Evolutionary conservation across 2,329 filamentous ascomycete genomes (phyloP).

Genomic region (Thielaviopsis punctulata): DNA sequence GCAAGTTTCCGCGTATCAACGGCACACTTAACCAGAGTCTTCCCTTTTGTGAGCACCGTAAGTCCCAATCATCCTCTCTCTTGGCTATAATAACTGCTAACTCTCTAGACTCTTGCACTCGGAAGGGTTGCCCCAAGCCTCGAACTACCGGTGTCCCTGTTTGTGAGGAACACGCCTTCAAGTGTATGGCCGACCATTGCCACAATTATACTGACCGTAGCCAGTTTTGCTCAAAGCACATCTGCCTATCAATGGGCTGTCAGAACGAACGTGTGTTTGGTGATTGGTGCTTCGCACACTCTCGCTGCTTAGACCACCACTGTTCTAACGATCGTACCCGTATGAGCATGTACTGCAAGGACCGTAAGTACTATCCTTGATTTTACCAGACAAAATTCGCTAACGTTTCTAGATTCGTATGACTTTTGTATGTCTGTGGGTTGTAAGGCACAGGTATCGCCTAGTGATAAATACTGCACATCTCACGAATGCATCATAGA

Average conservation of each 20-base stretch:
- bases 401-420: not conserved
- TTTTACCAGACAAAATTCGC: not conserved
- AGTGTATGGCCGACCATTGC: conserved; percentile 13
- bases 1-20: conserved; percentile 3
- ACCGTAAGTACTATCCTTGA: not conserved
- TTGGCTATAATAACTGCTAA: not conserved
- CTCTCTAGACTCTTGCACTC: conserved; percentile 13
- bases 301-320: conserved; percentile 12
- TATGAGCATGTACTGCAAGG: not conserved
- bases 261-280: conserved; percentile 12
- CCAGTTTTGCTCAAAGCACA: conserved; percentile 12
- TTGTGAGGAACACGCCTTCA: conserved; percentile 12
- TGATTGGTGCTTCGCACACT: conserved; percentile 13
- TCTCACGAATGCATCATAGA: conserved; percentile 7
- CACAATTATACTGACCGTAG: conserved; percentile 7
- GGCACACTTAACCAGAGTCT: not conserved
- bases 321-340: conserved; percentile 3
- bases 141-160: conserved; percentile 7
- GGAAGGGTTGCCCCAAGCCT: conserved; percentile 11
- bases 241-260: conserved; percentile 12
- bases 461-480: conserved; percentile 1
- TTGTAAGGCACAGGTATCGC: not conserved
- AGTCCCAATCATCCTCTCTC: not conserved
- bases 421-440: not conserved
- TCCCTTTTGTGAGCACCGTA: conserved; percentile 6